Evolutionary conservation across 2,329 filamentous ascomycete species (phyloP), one percentile per base, ranked within the genome.

Genomic region (Neonectria punicea): DNA sequence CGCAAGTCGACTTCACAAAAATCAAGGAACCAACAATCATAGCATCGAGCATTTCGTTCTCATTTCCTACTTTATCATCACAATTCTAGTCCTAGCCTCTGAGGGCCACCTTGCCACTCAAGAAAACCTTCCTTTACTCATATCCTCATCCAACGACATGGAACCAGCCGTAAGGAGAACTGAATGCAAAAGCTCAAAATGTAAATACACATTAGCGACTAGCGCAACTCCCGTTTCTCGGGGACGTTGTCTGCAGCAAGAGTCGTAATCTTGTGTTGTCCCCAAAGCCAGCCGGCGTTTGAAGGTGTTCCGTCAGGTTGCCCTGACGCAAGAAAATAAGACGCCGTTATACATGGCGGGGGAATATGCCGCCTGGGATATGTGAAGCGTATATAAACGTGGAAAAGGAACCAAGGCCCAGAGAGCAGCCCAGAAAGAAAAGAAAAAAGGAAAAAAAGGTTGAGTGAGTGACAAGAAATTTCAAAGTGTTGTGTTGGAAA

Each of bases 181-280:
- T 54, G 70, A 68, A 74, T 70, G 67, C 64, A 67, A 70, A 73
- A 66, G 59, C 63, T 62, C 53, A 58, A 63, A 73, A 66, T 63
- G 51, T 70, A 73, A 69, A 73, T 75, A 73, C 66, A 75, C 72
- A 71, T 75, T 73, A 69, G 70, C 73, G 70, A 73, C 70, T 73
- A 70, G 68, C 70, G 67, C 71, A 68, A 66, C 62, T 65, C 65
- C 59, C 54, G 22, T 34, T 34, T 11, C 9, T 44, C 18, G 49
- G 55, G 55, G 54, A 63, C 39, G 51, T 63, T 57, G 54, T 59
- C 56, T 65, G 60, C 43, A 57, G 61, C 61, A 63, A 63, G 61
- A 61, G 51, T 62, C 71, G 63, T 65, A 54, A 65, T 63, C 61
- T 61, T 62, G 50, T 67, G 55, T 71, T 44, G 63, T 53, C 58